Evolutionary conservation across 202 grass and related monocot species (phyloP).

Genomic region (Setaria viridis): DNA sequence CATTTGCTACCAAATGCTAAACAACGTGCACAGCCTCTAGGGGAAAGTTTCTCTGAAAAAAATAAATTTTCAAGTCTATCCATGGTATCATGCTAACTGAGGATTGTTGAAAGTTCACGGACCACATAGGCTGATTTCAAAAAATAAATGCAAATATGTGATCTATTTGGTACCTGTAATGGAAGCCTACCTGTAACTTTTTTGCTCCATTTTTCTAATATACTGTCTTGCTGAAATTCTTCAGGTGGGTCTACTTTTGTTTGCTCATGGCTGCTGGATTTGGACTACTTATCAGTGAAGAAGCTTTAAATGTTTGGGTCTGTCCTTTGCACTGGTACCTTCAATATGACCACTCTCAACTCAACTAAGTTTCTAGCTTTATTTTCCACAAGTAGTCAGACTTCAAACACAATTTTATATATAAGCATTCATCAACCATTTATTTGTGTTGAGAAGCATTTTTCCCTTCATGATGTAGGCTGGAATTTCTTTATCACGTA

Average conservation of each 20-base stretch:
- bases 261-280: slow-evolving; percentile 91
- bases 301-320: slow-evolving; percentile 93
- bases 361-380: slow-evolving; percentile 45
- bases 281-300: slow-evolving; percentile 90
- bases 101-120: neutral
- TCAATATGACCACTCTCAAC: slow-evolving; percentile 56
- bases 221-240: slow-evolving; percentile 29
- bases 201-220: neutral
- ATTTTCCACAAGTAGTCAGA: slow-evolving; percentile 13
- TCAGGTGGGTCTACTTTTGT: slow-evolving; percentile 95
- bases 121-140: neutral
- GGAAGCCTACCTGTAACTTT: neutral
- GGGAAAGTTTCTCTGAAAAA: neutral
- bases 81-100: neutral
- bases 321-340: slow-evolving; percentile 81
- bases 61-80: neutral
- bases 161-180: slow-evolving; percentile 6
- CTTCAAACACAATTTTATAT: slow-evolving; percentile 14
- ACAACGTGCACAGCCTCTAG: neutral
- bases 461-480: slow-evolving; percentile 59
- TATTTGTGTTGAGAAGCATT: slow-evolving; percentile 25
- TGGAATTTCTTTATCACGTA: slow-evolving; percentile 83
- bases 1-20: neutral
- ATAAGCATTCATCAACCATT: slow-evolving; percentile 10
- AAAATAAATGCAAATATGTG: slow-evolving; percentile 21